Evolutionary conservation across 768 basidiomycete species (phyloP).

Genomic region (Phanerodontia chrysosporium): DNA sequence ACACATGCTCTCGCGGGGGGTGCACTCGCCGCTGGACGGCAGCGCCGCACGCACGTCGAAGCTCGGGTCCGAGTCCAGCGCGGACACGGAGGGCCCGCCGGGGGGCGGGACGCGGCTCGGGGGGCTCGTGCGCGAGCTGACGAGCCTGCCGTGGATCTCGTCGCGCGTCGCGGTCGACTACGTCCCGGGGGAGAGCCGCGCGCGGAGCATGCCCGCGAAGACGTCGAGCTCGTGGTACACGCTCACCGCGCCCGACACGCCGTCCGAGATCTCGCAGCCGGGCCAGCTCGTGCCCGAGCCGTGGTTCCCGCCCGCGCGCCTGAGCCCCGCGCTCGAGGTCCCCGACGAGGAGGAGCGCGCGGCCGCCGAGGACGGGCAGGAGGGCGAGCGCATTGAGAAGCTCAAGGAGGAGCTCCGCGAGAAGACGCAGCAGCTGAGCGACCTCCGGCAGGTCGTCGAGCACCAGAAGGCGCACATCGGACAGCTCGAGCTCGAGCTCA

Average conservation of each 20-base stretch:
- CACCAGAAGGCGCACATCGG: constrained; percentile 14
- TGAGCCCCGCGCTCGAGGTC: constrained; percentile 1
- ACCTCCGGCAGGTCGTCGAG: constrained; percentile 12
- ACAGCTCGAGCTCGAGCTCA: constrained; percentile 8
- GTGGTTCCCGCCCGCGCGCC: constrained; percentile 15
- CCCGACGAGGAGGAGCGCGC: constrained; percentile 5
- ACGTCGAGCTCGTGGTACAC: constrained; percentile 16
- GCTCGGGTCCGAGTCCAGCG: constrained; percentile 2
- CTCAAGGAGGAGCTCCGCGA: constrained; percentile 9
- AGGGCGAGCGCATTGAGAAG: constrained; percentile 3
- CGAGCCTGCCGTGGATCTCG: constrained; percentile 13
- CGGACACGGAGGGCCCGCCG: no score
- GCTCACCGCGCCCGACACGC: constrained; percentile 1
- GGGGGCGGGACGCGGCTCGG: no score
- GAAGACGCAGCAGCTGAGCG: constrained; percentile 2
- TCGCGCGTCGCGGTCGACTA: constrained; percentile 13
- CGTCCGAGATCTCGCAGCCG: constrained; percentile 4
- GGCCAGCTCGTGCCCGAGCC: constrained; percentile 8
- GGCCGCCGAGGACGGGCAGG: not conserved
- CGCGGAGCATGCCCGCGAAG: constrained; percentile 4
- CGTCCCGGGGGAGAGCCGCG: constrained; percentile 8
- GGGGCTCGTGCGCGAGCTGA: constrained; percentile 8
- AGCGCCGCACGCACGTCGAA: constrained; percentile 1
- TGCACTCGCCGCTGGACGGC: not conserved
- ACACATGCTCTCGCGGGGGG: no score